These are phyloP conservation scores for Sisymbrium altissimum DNA, from an alignment of 345 rosid species.

Conservation along the genomic window DNA sequence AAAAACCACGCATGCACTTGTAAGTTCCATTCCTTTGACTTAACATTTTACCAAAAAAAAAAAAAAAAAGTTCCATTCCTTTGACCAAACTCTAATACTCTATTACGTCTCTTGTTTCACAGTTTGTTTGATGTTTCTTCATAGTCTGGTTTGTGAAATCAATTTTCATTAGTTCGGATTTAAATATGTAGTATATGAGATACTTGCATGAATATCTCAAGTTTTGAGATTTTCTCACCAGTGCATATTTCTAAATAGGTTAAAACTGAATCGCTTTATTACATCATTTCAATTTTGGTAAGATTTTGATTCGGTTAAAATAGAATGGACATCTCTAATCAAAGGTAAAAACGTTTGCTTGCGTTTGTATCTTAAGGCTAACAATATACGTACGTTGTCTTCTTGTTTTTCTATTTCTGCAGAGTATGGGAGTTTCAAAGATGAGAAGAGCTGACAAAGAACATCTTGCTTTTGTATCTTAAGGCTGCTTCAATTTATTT, in stretches of 20 bases:
- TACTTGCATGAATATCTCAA: too few relatives aligned
- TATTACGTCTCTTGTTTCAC: neutral
- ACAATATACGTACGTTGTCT: neutral
- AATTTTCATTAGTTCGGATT: neutral
- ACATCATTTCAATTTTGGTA: neutral
- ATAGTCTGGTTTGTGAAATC: neutral
- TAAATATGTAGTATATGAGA: too few relatives aligned
- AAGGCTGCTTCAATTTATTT: neutral
- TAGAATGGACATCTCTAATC: neutral
- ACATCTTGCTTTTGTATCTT: neutral
- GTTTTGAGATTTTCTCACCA: too few relatives aligned
- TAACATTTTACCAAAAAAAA: too few relatives aligned
- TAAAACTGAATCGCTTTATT: neutral
- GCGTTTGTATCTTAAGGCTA: neutral
- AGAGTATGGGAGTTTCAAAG: conserved; percentile 7
- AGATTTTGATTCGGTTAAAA: neutral
- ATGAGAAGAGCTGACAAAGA: neutral
- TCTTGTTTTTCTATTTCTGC: neutral
- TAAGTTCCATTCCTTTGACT: conserved; percentile 18
- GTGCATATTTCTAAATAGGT: too few relatives aligned
- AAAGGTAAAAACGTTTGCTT: neutral
- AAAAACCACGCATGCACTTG: conserved; percentile 13
- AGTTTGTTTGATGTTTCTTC: neutral
- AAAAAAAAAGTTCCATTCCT: too few relatives aligned
- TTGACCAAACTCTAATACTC: neutral